Evolutionary conservation across 345 rosid species (phyloP).

Genomic region (Salix exigua): DNA sequence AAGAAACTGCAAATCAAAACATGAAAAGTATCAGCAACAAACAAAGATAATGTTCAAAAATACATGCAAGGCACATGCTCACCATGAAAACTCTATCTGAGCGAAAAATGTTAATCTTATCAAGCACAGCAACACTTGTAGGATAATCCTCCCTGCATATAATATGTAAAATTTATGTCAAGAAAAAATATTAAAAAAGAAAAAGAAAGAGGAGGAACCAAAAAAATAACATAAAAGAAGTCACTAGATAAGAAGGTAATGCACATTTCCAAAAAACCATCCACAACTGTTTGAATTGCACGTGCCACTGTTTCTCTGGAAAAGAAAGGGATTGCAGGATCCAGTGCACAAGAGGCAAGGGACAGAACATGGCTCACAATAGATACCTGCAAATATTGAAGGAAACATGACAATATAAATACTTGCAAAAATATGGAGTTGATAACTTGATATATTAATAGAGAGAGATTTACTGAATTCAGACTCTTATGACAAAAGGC

Average conservation of each 20-base stretch:
- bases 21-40: constrained; percentile 10
- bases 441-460: no score
- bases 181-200: not conserved
- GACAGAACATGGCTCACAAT: constrained; percentile 74
- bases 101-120: constrained; percentile 82
- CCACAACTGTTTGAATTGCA: constrained; percentile 76
- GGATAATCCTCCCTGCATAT: constrained; percentile 50
- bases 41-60: constrained; percentile 12
- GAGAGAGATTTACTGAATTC: not conserved
- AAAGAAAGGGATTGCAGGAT: constrained; percentile 66
- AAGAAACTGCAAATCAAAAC: constrained; percentile 54
- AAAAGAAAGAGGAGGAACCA: not conserved
- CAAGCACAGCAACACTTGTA: constrained; percentile 47
- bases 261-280: constrained; percentile 86
- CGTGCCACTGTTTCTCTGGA: constrained; percentile 50
- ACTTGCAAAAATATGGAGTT: constrained; percentile 42
- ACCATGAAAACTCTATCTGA: constrained; percentile 95
- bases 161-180: constrained; percentile 14
- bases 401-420: constrained; percentile 27
- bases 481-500: not conserved
- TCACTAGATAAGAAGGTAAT: constrained; percentile 14
- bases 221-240: constrained; percentile 15
- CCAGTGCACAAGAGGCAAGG: constrained; percentile 60
- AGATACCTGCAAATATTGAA: constrained; percentile 58
- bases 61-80: constrained; percentile 9